phyloP scores from a whole-genome alignment of 306 rosid species.

The Clitoria ternatea region DNA sequence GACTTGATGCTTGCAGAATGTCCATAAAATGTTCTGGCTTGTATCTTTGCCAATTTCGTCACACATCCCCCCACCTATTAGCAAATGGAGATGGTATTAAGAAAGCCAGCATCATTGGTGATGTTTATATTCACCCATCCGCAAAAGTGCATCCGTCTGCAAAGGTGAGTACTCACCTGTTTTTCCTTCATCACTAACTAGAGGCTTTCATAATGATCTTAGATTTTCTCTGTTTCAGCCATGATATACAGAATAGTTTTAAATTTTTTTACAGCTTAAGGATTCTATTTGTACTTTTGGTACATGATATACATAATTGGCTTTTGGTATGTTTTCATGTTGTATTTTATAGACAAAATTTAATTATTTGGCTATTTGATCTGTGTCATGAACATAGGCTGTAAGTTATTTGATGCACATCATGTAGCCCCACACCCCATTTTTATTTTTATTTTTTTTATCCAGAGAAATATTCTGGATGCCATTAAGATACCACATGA shows the following conservation, averaged over 20 bases:
- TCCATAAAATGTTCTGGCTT: constrained; percentile 85
- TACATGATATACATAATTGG: background rate
- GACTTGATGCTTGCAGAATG: constrained; percentile 60
- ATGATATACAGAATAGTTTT: background rate
- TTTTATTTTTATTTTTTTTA: background rate
- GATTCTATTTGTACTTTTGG: background rate
- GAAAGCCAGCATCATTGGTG: constrained; percentile 65
- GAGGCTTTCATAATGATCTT: background rate
- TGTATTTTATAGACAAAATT: background rate
- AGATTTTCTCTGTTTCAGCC: background rate
- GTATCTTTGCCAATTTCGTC: constrained; percentile 82
- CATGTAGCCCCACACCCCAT: background rate
- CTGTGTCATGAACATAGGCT: background rate
- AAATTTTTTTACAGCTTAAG: background rate
- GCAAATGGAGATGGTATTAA: constrained; percentile 66
- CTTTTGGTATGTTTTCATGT: background rate
- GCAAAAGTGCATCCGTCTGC: constrained; percentile 95
- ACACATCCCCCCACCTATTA: constrained; percentile 65
- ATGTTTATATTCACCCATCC: constrained; percentile 91
- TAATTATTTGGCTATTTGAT: background rate
- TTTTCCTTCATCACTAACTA: background rate
- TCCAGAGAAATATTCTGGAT: background rate
- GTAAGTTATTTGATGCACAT: background rate
- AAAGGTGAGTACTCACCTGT: constrained; percentile 47
- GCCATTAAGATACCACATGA: background rate